Conservation (phyloP, 176 grass and related monocot species). For the Elymus sibiricus region DNA sequence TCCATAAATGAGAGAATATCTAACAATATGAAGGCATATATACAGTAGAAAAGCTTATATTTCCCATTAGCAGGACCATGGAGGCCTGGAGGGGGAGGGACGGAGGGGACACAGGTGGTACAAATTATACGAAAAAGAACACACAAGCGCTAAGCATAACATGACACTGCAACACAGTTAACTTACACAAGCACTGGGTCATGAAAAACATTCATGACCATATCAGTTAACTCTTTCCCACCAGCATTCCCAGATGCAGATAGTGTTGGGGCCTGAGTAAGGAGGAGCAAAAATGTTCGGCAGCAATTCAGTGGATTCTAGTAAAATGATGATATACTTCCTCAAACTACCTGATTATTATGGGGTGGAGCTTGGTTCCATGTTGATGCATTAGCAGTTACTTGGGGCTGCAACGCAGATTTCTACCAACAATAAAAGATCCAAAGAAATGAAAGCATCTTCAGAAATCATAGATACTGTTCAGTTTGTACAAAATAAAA, state of each 20-base stretch:
- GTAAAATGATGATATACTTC: not conserved
- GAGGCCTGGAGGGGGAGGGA: not conserved
- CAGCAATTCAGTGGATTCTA: not conserved
- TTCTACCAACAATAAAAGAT: not conserved
- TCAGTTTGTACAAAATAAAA: slow-evolving; percentile 6
- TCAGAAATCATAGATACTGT: not conserved
- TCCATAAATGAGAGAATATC: not conserved
- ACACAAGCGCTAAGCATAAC: not conserved
- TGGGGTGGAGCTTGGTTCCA: slow-evolving; percentile 30
- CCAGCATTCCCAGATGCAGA: slow-evolving; percentile 22
- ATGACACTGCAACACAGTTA: not conserved
- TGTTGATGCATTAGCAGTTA: slow-evolving; percentile 22
- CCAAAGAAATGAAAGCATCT: not conserved
- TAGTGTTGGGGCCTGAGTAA: slow-evolving; percentile 28
- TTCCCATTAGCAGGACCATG: slow-evolving; percentile 3
- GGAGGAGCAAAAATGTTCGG: slow-evolving; percentile 9
- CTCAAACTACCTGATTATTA: slow-evolving; percentile 41
- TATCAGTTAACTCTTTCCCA: slow-evolving; percentile 11
- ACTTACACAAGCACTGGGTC: slow-evolving; percentile 52
- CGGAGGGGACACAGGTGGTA: not conserved
- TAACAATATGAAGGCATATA: not conserved
- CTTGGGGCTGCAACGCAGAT: slow-evolving; percentile 24
- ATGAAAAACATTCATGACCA: slow-evolving; percentile 77
- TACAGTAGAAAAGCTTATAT: not conserved
- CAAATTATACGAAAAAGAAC: not conserved